Conservation (phyloP, 2,329 filamentous ascomycete genomes). For the Lithohypha guttulata region DNA sequence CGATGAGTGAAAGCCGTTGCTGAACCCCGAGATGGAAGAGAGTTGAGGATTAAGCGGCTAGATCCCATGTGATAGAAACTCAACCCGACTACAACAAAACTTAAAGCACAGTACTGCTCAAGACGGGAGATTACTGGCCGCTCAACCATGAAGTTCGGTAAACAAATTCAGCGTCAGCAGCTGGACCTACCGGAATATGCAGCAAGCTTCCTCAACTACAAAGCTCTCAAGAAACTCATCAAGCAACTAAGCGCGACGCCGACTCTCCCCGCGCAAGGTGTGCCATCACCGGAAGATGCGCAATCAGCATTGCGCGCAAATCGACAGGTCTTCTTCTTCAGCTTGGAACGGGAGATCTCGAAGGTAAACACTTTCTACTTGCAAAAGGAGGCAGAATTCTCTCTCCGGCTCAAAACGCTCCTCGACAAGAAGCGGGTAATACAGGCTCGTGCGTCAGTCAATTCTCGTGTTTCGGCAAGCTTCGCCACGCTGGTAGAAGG, state of each 20-base stretch:
- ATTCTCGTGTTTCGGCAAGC: constrained; percentile 79
- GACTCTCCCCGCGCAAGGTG: constrained; percentile 65
- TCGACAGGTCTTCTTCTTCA: constrained; percentile 97
- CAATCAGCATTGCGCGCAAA: constrained; percentile 71
- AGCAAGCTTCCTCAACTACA: constrained; percentile 98
- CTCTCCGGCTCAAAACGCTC: constrained; percentile 80
- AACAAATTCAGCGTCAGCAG: constrained; percentile 98
- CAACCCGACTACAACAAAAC: too few species aligned
- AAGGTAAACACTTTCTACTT: constrained; percentile 98
- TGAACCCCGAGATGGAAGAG: too few species aligned
- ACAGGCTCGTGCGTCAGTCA: constrained; percentile 63
- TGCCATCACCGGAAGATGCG: constrained; percentile 25
- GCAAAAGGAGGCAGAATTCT: constrained; percentile 94
- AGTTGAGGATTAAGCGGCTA: too few species aligned
- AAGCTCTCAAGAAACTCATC: constrained; percentile 98
- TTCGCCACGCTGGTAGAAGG: constrained; percentile 94
- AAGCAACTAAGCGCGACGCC: constrained; percentile 94
- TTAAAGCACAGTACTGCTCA: too few species aligned
- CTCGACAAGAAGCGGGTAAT: constrained; percentile 91
- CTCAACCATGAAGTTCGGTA: constrained; percentile 92
- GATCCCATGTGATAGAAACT: too few species aligned
- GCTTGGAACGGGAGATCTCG: constrained; percentile 91
- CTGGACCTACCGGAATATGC: constrained; percentile 99
- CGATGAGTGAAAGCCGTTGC: too few species aligned
- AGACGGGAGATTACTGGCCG: too few species aligned